Base-by-base conservation (phyloP, 2,329 filamentous ascomycete genomes). In the Ophiostoma quercus region DNA sequence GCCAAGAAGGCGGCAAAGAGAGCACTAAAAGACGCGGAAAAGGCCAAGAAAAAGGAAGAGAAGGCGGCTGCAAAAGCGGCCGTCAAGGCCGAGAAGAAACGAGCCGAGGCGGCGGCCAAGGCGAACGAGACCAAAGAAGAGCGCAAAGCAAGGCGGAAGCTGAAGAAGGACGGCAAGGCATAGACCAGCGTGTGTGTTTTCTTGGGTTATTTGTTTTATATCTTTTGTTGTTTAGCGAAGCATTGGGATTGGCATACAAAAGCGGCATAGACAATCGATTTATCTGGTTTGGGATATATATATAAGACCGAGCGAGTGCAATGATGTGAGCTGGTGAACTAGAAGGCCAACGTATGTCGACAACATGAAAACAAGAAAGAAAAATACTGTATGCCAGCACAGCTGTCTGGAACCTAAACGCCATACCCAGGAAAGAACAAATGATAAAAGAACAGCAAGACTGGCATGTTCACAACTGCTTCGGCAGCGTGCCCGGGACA, bases 401-500 rank as follows among this genome's bases (percentile, higher is more conserved):
- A 9, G 51, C n/a, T 25, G 51, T 25, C 19, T 54, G 47, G 47
- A 6, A 43, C 41, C 60, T 11, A 32, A 66, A 32, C 22, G 51
- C 19, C 43, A 62, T 11, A 29, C 6, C 43, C 19, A 22, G 22
- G 14, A 60, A 41, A 54, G 0, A 51, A 51, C 29, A 51, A 57
- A 16, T n/a, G 25, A 11, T 3, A 60, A 60, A 54, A 6, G 16
- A 74, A 71, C 19, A 41, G 34, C n/a, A 34, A 39, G 16, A 65
- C 34, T 14, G 1, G n/a, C 32, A 19, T 43, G 25, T 14, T 9
- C 67, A 74, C 22, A 73, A 47, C 66, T 87, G 84, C 76, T 87
- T 88, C n/a, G 88, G 88, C 74, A 89, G 82, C 76, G 86, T 90
- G 29, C 90, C 90, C 5, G 90, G 89, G 78, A 88, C 90, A 73